Percentiles rank a stretch among this genome's conserved stretches.
phyloP scores from a whole-genome alignment of 2,329 filamentous ascomycete genomes.

The Xylaria sp. region DNA sequence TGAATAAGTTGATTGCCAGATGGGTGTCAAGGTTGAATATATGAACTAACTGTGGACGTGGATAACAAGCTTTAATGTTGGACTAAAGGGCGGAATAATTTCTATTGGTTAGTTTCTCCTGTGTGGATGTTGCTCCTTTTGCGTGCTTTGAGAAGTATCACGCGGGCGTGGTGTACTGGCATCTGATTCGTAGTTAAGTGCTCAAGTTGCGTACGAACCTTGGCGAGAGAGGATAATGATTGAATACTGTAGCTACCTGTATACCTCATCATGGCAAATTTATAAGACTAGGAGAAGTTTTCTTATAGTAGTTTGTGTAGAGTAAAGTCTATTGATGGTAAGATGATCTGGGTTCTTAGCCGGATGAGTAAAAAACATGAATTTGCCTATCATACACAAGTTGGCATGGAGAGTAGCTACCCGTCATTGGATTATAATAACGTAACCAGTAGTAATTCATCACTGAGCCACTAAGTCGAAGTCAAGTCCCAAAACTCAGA shows the following conservation, averaged over 20 bases:
- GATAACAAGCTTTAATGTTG: not conserved
- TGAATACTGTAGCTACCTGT: not conserved
- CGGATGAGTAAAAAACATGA: not conserved
- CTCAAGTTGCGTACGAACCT: not conserved
- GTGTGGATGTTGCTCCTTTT: not conserved
- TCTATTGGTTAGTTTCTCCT: not conserved
- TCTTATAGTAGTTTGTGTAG: not conserved
- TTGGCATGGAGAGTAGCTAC: not conserved
- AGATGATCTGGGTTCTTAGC: not conserved
- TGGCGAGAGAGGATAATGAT: not conserved
- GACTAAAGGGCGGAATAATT: too few relatives aligned
- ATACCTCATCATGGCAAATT: not conserved
- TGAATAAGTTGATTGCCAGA: not conserved
- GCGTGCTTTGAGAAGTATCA: not conserved
- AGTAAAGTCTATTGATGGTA: too few relatives aligned
- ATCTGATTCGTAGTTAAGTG: not conserved
- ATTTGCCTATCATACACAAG: not conserved
- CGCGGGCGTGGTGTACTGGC: too few relatives aligned
- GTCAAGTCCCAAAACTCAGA: conserved; percentile 10
- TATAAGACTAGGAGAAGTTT: not conserved
- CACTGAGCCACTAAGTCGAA: not conserved
- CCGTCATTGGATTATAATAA: not conserved
- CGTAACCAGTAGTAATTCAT: conserved; percentile 2
- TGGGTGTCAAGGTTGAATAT: not conserved
- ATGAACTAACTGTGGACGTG: not conserved